Evolutionary conservation across 2,329 filamentous ascomycete species (phyloP).

Genomic region (Macroventuria anomochaeta): DNA sequence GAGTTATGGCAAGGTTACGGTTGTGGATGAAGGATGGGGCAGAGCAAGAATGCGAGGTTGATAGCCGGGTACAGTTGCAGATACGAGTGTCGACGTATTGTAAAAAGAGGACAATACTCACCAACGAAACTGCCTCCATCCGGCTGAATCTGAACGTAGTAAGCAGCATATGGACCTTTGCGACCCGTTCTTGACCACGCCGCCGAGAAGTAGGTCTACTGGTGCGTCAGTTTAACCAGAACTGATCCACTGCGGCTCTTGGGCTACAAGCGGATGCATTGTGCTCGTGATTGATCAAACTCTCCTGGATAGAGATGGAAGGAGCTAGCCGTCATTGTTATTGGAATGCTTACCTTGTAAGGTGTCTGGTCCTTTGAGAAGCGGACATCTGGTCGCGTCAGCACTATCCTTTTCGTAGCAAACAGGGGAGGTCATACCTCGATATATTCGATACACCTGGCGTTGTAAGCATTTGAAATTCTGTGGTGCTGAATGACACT

Average conservation of each 20-base stretch:
- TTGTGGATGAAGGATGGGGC: not conserved
- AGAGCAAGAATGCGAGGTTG: too few relatives aligned
- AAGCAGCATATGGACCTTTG: constrained; percentile 71
- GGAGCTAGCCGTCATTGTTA: not conserved
- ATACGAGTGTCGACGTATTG: not conserved
- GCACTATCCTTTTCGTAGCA: not conserved
- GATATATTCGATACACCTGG: constrained; percentile 81
- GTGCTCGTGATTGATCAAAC: too few relatives aligned
- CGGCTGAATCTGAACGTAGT: constrained; percentile 85
- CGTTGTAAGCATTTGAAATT: constrained; percentile 17
- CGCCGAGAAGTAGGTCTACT: constrained; percentile 78
- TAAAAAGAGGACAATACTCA: constrained; percentile 52
- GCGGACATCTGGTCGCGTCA: constrained; percentile 65
- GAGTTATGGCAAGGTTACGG: not conserved
- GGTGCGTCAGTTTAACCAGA: constrained; percentile 25
- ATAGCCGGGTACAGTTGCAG: too few relatives aligned
- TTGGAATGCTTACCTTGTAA: constrained; percentile 71
- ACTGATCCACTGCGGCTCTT: not conserved
- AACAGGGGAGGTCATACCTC: constrained; percentile 49
- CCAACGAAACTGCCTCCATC: constrained; percentile 70
- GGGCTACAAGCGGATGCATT: too few relatives aligned
- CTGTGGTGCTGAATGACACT: constrained; percentile 26
- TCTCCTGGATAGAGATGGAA: not conserved
- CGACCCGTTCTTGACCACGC: constrained; percentile 87
- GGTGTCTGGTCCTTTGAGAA: constrained; percentile 86